Conservation (phyloP, 1,139 yeast species). For the Geotrichum carabidarum region DNA sequence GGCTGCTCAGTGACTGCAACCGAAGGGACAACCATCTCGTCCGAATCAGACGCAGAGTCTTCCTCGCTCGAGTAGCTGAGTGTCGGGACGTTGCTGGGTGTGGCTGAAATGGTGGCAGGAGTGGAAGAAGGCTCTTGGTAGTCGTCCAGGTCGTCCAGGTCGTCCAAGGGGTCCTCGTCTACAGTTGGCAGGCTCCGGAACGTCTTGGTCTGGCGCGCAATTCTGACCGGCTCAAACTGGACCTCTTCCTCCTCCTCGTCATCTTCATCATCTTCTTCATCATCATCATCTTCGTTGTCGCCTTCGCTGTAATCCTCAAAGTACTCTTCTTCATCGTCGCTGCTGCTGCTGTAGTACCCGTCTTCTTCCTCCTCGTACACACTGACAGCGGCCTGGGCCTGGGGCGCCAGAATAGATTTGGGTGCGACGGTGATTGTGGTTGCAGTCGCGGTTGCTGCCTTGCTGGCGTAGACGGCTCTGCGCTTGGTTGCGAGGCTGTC, state of each 20-base stretch:
- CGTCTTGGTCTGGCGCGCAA: slow-evolving; percentile 12
- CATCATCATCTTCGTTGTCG: slow-evolving; percentile 11
- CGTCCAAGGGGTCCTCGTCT: slow-evolving; percentile 25
- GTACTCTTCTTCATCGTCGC: slow-evolving; percentile 21
- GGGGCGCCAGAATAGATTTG: too few species aligned
- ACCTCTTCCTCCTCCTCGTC: slow-evolving; percentile 20
- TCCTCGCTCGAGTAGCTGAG: slow-evolving; percentile 9
- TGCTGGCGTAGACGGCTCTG: slow-evolving; percentile 3
- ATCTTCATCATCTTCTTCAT: slow-evolving; percentile 11
- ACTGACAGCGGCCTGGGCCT: neutral
- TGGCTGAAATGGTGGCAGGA: slow-evolving; percentile 15
- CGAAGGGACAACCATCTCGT: neutral
- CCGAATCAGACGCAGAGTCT: slow-evolving; percentile 8
- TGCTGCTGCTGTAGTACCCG: slow-evolving; percentile 12
- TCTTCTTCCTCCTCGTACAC: slow-evolving; percentile 13
- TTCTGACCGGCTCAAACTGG: slow-evolving; percentile 17
- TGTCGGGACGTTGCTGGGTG: slow-evolving; percentile 18
- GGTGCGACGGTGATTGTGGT: slow-evolving; percentile 3
- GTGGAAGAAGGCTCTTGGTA: neutral
- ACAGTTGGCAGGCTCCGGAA: slow-evolving; percentile 26
- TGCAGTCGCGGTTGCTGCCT: slow-evolving; percentile 9
- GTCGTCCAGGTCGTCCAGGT: slow-evolving; percentile 16
- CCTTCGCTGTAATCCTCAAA: slow-evolving; percentile 19
- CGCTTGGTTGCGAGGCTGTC: slow-evolving; percentile 37
- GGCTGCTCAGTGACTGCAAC: too few species aligned